Evolutionary conservation across 805 yeast species (phyloP), one percentile per base, ranked within the genome.

Genomic region (Saccharomycopsis sp.): DNA sequence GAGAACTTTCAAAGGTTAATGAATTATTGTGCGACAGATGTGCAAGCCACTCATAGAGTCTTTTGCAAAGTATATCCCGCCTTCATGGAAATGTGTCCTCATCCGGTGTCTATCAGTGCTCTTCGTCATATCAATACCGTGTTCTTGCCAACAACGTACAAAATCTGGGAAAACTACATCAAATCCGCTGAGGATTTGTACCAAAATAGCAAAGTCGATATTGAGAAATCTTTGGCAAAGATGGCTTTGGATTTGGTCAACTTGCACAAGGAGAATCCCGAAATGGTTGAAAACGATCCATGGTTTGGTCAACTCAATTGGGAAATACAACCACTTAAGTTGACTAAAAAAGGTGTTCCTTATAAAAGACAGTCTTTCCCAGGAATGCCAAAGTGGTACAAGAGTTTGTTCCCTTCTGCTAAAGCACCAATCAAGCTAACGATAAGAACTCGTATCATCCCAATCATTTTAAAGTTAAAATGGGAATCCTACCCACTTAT

Each of bases 311-410:
- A 94, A 58, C 64, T 92, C 43, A 86, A 92, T 57, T 92, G 99
- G 99, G 71, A 76, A 0, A 62, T 80, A 2, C 66, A 65, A 23
- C 80, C 82, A 1, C 56, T 69, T 0, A 69, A 75, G 39, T 48
- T 75, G 31, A 83, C 79, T 10, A 85, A 85, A 54, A 66, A 71
- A 29, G 94, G 92, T 2, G 62, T 60, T 3, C 83, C 85, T 1
- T 69, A 64, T 18, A 82, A 84, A 41, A 75, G 72, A 19, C 95
- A 85, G 57, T 86, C 74, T 51, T 55, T 85, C 35, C 94, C 95
- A 0, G 97, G 96, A 0, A 85, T 69, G 52, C 99, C 99, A 0
- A 80, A 80, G 50, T 92, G 99, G 99, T 94, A 84, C 58, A 73
- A 81, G 45, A 77, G 75, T 10, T 50, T 76, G 36, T 63, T 65